Evolutionary conservation across 768 basidiomycete species (phyloP).

Genomic region (Mycena capillaripes): DNA sequence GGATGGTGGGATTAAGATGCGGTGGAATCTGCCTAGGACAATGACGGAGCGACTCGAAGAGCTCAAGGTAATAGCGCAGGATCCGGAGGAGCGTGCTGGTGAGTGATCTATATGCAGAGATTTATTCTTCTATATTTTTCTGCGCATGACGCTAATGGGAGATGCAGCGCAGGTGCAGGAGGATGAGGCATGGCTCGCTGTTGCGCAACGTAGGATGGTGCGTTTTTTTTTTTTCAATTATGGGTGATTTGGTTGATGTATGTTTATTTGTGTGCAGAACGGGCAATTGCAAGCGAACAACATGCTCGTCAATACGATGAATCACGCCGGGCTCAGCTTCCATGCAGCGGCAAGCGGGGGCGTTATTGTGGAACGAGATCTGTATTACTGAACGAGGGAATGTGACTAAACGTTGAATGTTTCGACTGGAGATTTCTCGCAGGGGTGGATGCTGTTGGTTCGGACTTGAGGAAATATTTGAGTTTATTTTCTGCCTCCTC

Average conservation of each 20-base stretch:
- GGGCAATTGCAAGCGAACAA: not conserved
- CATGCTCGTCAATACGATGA: not conserved
- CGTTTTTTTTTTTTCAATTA: too few species aligned
- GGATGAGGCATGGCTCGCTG: not conserved
- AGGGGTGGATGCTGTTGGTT: too few species aligned
- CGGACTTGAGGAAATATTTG: too few species aligned
- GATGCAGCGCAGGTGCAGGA: not conserved
- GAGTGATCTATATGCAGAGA: not conserved
- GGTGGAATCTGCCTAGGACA: conserved; percentile 16
- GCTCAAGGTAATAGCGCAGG: not conserved
- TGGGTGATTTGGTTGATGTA: too few species aligned
- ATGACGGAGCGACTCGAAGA: not conserved
- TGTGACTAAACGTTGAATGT: too few species aligned
- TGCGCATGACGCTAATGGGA: too few species aligned
- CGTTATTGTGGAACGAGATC: not conserved
- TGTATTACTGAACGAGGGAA: not conserved
- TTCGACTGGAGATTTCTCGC: too few species aligned
- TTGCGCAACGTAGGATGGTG: not conserved
- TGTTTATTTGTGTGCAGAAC: not conserved
- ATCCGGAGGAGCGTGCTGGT: not conserved
- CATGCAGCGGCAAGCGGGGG: not conserved
- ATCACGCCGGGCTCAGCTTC: not conserved
- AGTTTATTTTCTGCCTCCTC: too few species aligned
- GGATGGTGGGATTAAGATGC: not conserved
- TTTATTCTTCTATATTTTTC: too few species aligned